Base-by-base conservation (phyloP, 345 rosid species). In the Mercurialis annua region DNA sequence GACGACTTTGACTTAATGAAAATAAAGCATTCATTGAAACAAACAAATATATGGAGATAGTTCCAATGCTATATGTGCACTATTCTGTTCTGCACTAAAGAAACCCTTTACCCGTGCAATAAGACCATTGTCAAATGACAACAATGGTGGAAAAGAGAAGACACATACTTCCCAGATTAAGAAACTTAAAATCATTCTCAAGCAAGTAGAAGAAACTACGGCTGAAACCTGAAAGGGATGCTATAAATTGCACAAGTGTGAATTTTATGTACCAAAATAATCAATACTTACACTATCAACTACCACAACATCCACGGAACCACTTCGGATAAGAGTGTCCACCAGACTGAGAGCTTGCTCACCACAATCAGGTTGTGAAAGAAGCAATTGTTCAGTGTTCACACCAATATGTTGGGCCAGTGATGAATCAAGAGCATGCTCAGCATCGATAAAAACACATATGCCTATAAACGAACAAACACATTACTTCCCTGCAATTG, bases 341-440 rank as follows among this genome's bases (percentile, higher is more conserved):
- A 95, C 99, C 70, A 90, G 90, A 81, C 99, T 83, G 18, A 95
- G 92, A 38, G 98, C 99, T 66, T 95, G 98, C 76, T 95, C 99
- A 0, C 99, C 99, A 77, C 93, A 90, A 76, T 92, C 98, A 67
- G 99, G 99, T 74, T 95, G 99, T 0, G 98, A 88, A 42, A 95
- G 86, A 77, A 95, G 98, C 64, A 95, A 86, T 64, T 92, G 90
- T 71, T 90, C 86, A 3, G 99, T 95, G 70, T 87, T 86, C 55
- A 95, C 99, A 20, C 99, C 98, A 23, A 92, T 90, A 66, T 90
- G 76, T 73, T 90, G 71, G 31, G 97, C 99, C 17, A 92, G 67
- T 34, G 92, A 77, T 48, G 97, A 80, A 76, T 95, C 99, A 79
- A 95, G 99, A 65, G 99, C 97, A 86, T 95, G 98, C 84, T 95